Evolutionary conservation across 192 early-diverging fungal species (phyloP).

Genomic region (Rhizoclosmatium globosum): DNA sequence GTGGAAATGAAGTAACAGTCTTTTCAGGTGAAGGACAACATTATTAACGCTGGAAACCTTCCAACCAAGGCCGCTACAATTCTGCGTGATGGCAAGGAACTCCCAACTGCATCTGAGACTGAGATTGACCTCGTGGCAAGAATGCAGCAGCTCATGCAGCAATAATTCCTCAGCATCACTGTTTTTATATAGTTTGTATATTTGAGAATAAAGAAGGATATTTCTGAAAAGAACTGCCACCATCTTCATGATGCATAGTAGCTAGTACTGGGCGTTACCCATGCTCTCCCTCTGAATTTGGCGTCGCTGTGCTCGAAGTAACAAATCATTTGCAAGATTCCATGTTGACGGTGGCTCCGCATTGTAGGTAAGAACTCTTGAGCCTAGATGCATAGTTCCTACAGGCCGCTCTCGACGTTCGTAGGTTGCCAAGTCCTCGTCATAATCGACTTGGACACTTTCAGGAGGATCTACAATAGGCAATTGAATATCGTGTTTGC

Average conservation of each 20-base stretch:
- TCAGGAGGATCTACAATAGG: not conserved
- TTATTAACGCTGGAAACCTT: conserved; percentile 6
- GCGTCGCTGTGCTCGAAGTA: conserved; percentile 22
- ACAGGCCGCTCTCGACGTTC: not conserved
- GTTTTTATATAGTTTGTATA: not conserved
- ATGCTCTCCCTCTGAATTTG: not conserved
- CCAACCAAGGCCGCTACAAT: conserved; percentile 21
- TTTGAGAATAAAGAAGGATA: not conserved
- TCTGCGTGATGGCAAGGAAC: conserved; percentile 29
- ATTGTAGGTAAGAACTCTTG: conserved; percentile 3
- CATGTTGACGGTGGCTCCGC: conserved; percentile 26
- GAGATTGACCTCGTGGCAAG: conserved; percentile 29
- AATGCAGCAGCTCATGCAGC: conserved; percentile 31
- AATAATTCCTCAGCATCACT: not conserved
- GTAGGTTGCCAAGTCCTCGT: not conserved
- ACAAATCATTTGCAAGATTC: conserved; percentile 32
- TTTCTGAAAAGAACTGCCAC: not conserved
- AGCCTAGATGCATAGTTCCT: conserved; percentile 5
- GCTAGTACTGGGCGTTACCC: not conserved
- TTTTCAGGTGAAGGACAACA: conserved; percentile 12
- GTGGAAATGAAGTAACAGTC: not conserved
- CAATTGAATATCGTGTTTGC: conserved; percentile 5
- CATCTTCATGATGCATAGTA: not conserved
- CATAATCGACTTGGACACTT: not conserved
- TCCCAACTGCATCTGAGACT: conserved; percentile 11